Evolutionary conservation across 495 filamentous ascomycete genomes (phyloP).

Genomic region (Aspergillus mulundensis): DNA sequence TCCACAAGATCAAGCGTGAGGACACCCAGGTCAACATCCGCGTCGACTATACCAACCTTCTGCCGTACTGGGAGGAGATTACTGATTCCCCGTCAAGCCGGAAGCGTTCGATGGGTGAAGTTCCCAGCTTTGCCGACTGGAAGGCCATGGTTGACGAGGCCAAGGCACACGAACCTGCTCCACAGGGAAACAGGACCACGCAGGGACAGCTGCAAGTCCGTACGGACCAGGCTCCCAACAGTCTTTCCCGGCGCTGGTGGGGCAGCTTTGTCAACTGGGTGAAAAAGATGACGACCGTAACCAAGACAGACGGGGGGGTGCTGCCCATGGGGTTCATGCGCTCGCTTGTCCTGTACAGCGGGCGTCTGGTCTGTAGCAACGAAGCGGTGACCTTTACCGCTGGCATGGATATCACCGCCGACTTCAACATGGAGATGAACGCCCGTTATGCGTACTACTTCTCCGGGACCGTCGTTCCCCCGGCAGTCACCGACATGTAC

Average conservation of each 20-base stretch:
- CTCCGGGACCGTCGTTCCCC: constrained; percentile 19
- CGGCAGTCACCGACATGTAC: constrained; percentile 11
- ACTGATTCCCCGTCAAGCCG: constrained; percentile 8
- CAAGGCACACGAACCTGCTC: too few species aligned
- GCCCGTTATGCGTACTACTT: constrained; percentile 20
- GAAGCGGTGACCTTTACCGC: constrained; percentile 2
- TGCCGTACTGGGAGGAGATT: constrained; percentile 22
- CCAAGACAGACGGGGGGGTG: background rate
- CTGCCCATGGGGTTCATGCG: background rate
- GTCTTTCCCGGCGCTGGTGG: constrained; percentile 22
- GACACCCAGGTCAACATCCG: constrained; percentile 17
- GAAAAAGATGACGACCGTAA: constrained; percentile 9
- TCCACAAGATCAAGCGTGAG: constrained; percentile 20
- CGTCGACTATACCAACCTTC: constrained; percentile 23
- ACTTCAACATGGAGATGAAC: constrained; percentile 21
- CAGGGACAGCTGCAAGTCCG: too few species aligned
- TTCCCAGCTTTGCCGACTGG: too few species aligned
- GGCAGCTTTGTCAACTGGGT: constrained; percentile 14
- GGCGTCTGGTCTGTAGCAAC: background rate
- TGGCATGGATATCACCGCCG: constrained; percentile 15
- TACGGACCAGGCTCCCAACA: too few species aligned
- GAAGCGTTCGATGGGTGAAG: background rate
- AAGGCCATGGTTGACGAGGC: too few species aligned
- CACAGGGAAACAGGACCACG: too few species aligned
- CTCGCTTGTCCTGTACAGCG: constrained; percentile 6